Percentiles rank a stretch among this genome's conserved stretches.
Evolutionary conservation across 495 filamentous ascomycete genomes (phyloP).

Genomic region (Neurospora sp.): DNA sequence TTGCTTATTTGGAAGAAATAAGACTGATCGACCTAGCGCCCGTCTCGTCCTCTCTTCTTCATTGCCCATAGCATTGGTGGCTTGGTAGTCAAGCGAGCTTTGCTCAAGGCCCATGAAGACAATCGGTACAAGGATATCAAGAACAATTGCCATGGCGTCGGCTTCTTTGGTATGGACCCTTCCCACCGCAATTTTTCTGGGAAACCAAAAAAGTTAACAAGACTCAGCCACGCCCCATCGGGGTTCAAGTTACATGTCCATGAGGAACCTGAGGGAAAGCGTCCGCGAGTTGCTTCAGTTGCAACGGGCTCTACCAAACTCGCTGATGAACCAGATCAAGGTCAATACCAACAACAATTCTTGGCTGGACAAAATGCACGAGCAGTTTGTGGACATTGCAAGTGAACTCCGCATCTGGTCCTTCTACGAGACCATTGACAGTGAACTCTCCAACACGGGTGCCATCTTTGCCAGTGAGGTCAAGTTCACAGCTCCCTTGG

Average conservation of each 20-base stretch:
- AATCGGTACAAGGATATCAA: conserved; percentile 30
- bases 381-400: conserved; percentile 47
- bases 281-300: conserved; percentile 46
- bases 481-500: conserved; percentile 46
- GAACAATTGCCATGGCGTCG: conserved; percentile 50
- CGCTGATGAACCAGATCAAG: conserved; percentile 38
- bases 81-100: conserved; percentile 47
- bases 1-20: background rate
- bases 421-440: conserved; percentile 56
- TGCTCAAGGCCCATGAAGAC: conserved; percentile 38
- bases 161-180: conserved; percentile 42
- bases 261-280: conserved; percentile 42
- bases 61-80: conserved; percentile 59
- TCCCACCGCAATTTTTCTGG: background rate
- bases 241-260: conserved; percentile 55
- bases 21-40: conserved; percentile 3
- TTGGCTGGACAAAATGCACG: conserved; percentile 38
- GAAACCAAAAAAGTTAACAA: conserved; percentile 3
- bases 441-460: conserved; percentile 38
- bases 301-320: conserved; percentile 40
- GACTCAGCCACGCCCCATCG: conserved; percentile 47
- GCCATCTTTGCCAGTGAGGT: conserved; percentile 18
- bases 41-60: conserved; percentile 47
- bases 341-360: conserved; percentile 29
- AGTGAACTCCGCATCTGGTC: conserved; percentile 58